Conservation (phyloP, 768 basidiomycete genomes). For the Boletales sp. region DNA sequence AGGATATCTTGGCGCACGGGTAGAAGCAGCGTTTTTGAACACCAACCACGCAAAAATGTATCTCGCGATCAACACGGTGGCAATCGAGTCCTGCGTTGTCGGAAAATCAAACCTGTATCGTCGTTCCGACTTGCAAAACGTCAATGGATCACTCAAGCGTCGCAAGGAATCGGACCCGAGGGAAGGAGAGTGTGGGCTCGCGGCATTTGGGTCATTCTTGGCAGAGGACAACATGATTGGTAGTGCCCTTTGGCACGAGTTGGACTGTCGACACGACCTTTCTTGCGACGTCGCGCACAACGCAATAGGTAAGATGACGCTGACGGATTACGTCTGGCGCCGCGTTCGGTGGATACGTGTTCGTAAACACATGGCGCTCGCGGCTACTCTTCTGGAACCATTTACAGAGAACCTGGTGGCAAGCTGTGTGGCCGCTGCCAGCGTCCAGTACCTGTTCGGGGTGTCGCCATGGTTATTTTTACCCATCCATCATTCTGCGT, state of each 20-base stretch:
- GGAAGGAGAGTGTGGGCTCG: conserved; percentile 49
- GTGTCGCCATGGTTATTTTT: conserved; percentile 54
- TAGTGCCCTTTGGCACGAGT: conserved; percentile 87
- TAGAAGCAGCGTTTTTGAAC: conserved; percentile 94
- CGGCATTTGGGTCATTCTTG: conserved; percentile 81
- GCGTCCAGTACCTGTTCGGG: conserved; percentile 48
- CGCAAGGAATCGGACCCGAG: conserved; percentile 19
- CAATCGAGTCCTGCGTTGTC: conserved; percentile 91
- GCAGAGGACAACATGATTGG: conserved; percentile 99
- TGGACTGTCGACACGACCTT: conserved; percentile 82
- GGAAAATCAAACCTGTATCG: conserved; percentile 96
- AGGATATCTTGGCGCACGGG: conserved; percentile 65
- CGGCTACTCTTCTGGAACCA: conserved; percentile 86
- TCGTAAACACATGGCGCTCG: conserved; percentile 87
- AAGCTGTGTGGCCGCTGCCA: conserved; percentile 58
- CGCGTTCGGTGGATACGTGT: conserved; percentile 97
- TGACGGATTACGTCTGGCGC: conserved; percentile 81
- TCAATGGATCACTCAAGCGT: conserved; percentile 65
- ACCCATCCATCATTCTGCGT: conserved; percentile 57
- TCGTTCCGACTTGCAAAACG: conserved; percentile 77
- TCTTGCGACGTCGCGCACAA: conserved; percentile 90
- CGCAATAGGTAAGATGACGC: conserved; percentile 82
- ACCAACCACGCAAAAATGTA: conserved; percentile 99
- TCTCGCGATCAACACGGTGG: conserved; percentile 85
- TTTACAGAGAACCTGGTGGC: conserved; percentile 84